Conservation (phyloP, 306 rosid species). For the Erythrophleum fordii region DNA sequence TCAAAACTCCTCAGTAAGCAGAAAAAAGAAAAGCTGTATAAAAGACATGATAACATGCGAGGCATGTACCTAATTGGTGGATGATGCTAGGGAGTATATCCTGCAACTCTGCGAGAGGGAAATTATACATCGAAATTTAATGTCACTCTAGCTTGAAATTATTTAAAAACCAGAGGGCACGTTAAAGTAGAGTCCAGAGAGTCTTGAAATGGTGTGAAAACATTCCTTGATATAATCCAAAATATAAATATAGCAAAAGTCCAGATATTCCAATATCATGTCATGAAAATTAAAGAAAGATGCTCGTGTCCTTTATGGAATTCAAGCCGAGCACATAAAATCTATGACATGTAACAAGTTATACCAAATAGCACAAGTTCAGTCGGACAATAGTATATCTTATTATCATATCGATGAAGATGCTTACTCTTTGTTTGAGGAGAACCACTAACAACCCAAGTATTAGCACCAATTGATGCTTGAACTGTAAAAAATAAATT, state of each 20-base stretch:
- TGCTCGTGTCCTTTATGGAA: neutral
- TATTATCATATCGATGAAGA: neutral
- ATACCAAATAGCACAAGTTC: neutral
- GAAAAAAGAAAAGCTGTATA: neutral
- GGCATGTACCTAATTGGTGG: conserved; percentile 82
- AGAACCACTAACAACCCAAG: conserved; percentile 98
- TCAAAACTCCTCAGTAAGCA: neutral
- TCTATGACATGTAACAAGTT: no score
- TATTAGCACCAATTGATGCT: conserved; percentile 98
- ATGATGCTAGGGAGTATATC: conserved; percentile 93
- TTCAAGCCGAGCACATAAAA: neutral
- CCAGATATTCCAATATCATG: no score
- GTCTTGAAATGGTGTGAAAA: neutral
- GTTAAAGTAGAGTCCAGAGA: neutral
- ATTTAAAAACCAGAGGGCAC: no score
- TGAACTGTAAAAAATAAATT: conserved; percentile 67
- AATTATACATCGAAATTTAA: conserved; percentile 14
- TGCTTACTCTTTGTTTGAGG: conserved; percentile 94
- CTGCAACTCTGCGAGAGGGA: conserved; percentile 79
- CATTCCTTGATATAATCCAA: neutral
- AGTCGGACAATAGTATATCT: neutral
- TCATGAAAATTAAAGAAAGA: no score
- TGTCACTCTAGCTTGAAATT: neutral
- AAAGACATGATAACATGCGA: no score
- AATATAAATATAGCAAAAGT: neutral